phyloP scores from a whole-genome alignment of 305 asterid genomes.

The Fraxinus velutina region DNA sequence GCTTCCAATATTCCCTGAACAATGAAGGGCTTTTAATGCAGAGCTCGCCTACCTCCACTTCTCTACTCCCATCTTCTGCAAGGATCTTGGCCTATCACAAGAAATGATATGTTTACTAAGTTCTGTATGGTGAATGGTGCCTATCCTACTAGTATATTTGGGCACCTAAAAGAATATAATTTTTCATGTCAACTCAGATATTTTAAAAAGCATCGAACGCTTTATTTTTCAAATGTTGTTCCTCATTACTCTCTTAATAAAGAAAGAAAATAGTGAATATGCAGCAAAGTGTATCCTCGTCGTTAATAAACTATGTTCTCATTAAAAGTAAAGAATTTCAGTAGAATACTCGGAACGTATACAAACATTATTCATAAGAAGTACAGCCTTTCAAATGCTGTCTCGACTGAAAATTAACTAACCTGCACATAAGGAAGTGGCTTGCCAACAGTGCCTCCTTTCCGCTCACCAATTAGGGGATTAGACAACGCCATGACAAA shows the following conservation, averaged over 20 bases:
- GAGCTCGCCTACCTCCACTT: constrained; percentile 72
- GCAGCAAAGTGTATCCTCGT: neutral
- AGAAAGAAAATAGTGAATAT: neutral
- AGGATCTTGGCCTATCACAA: constrained; percentile 74
- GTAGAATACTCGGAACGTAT: neutral
- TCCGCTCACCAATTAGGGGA: constrained; percentile 72
- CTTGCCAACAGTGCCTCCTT: constrained; percentile 93
- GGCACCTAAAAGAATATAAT: neutral
- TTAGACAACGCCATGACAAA: constrained; percentile 95
- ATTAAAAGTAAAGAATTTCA: neutral
- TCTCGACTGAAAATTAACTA: constrained; percentile 25
- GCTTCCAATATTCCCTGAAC: constrained; percentile 92
- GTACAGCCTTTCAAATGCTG: neutral
- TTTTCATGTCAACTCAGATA: neutral
- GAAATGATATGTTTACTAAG: constrained; percentile 19
- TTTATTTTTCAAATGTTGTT: neutral
- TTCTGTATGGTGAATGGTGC: neutral
- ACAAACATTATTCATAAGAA: neutral
- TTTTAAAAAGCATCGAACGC: neutral
- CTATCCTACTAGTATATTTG: neutral
- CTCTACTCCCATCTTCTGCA: constrained; percentile 53
- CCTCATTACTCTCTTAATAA: neutral
- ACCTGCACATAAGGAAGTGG: constrained; percentile 96
- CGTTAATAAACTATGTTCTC: neutral
- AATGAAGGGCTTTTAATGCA: constrained; percentile 89